phyloP scores from a whole-genome alignment of 2,329 filamentous ascomycete genomes.

The Cucurbitaria berberidis region DNA sequence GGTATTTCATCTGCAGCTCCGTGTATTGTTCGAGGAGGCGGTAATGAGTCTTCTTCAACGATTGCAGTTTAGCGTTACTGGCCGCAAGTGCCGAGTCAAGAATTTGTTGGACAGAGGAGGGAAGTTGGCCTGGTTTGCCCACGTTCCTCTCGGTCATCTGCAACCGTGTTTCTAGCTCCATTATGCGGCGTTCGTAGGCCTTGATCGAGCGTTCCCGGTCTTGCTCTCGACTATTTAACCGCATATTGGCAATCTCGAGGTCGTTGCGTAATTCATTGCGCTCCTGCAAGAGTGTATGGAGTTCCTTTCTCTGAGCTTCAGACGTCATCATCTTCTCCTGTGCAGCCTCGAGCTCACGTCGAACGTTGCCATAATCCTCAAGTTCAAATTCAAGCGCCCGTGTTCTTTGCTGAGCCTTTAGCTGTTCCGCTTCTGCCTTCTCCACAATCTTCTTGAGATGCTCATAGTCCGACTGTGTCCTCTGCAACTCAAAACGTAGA shows the following conservation, averaged over 20 bases:
- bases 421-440: slow-evolving; percentile 71
- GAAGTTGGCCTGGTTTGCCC: slow-evolving; percentile 41
- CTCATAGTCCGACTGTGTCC: slow-evolving; percentile 65
- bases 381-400: slow-evolving; percentile 65
- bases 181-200: slow-evolving; percentile 57
- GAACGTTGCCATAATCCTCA: slow-evolving; percentile 60
- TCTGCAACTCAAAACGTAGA: slow-evolving; percentile 64
- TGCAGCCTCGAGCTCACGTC: slow-evolving; percentile 38
- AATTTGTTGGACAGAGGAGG: slow-evolving; percentile 53
- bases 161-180: slow-evolving; percentile 51
- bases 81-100: slow-evolving; percentile 57
- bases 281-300: slow-evolving; percentile 63
- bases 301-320: slow-evolving; percentile 45
- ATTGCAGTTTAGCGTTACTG: slow-evolving; percentile 54
- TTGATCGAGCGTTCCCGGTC: slow-evolving; percentile 57
- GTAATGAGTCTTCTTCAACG: slow-evolving; percentile 60
- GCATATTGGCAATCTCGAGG: slow-evolving; percentile 64
- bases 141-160: slow-evolving; percentile 33
- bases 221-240: slow-evolving; percentile 60
- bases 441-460: slow-evolving; percentile 71
- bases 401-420: slow-evolving; percentile 60
- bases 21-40: slow-evolving; percentile 58
- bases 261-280: slow-evolving; percentile 65
- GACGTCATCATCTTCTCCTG: slow-evolving; percentile 42
- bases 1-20: slow-evolving; percentile 56